A percentile compares a stretch with the other conserved stretches of the same genome.
These are phyloP conservation scores for Lumnitzera littorea DNA, from an alignment of 345 rosid genomes.

Conservation along the genomic window DNA sequence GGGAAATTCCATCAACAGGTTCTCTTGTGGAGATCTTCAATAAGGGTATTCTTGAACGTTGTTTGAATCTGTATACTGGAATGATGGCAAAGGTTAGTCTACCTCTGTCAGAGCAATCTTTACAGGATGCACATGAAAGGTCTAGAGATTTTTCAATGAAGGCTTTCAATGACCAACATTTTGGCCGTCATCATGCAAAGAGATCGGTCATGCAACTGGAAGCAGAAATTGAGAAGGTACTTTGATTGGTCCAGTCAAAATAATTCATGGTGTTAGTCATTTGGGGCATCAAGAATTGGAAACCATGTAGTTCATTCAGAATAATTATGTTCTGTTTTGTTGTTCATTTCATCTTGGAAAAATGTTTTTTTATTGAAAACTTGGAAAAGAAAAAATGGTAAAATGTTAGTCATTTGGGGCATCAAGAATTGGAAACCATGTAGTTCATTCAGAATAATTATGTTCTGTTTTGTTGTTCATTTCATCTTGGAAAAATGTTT, in stretches of 20 bases:
- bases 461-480: too few relatives aligned
- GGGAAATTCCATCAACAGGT: constrained; percentile 99
- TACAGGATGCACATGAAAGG: constrained; percentile 60
- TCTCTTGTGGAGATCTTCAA: constrained; percentile 97
- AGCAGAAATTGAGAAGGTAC: constrained; percentile 83
- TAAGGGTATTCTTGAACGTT: constrained; percentile 79
- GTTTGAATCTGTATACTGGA: constrained; percentile 73
- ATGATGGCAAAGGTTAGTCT: constrained; percentile 49
- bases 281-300: too few relatives aligned
- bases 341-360: too few relatives aligned
- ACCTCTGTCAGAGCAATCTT: constrained; percentile 59
- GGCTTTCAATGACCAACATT: constrained; percentile 82
- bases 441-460: too few relatives aligned
- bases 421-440: too few relatives aligned
- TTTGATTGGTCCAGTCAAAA: not conserved
- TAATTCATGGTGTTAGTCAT: constrained; percentile 1
- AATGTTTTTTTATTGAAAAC: too few relatives aligned
- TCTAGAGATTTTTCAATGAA: constrained; percentile 51
- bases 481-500: too few relatives aligned
- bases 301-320: too few relatives aligned
- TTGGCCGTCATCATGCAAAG: constrained; percentile 92
- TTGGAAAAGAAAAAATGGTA: too few relatives aligned
- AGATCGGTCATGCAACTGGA: constrained; percentile 67
- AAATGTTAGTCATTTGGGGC: not conserved
- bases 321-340: too few relatives aligned